Base-by-base conservation (phyloP, 768 basidiomycete species). In the Tylopilus rubrobrunneus region DNA sequence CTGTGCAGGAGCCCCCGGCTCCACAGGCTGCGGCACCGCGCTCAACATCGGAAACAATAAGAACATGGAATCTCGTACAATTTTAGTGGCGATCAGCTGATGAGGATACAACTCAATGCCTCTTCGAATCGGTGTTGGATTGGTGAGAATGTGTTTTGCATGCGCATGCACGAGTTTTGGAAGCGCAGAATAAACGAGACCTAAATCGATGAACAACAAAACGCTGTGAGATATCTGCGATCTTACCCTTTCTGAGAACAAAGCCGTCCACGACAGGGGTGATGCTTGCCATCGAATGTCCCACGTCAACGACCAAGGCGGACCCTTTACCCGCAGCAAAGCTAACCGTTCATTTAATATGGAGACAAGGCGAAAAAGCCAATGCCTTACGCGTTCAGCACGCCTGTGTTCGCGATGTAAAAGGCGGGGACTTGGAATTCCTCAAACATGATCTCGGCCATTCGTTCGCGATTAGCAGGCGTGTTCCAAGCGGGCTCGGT, bases 401-500 rank as follows among this genome's bases (percentile, higher is more conserved):
- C 96, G 21, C 91, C 89, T 23, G 89, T 89, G 66, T 98, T 97
- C 15, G 95, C 93, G 37, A 96, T 89, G 68, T 98, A 99, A 73
- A 96, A 94, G 3, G 95, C 97, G 9, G 97, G 96, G 7, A 87
- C 88, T 45, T 90, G 77, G 62, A 97, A 96, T 61, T 96, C 88
- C 71, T 99, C 97, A 64, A 98, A 98, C 85, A 97, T 90, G 45
- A 97, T 89, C 73, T 98, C 93, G 11, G 93, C 90, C 87, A 98
- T 90, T 51, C 87, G 81, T 74, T 98, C 93, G 55, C 96, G 77
- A 66, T 97, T 92, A n/a, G 85, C 85, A 21, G 85, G 77, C 0
- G 92, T 91, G 67, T 98, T 98, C 97, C 97, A 99, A 4, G 94
- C 86, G 7, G 94, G 89, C 68, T 99, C 97, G 0, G 97, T 98